Conservation (phyloP, 176 grass and related monocot genomes). For the Lolium rigidum region DNA sequence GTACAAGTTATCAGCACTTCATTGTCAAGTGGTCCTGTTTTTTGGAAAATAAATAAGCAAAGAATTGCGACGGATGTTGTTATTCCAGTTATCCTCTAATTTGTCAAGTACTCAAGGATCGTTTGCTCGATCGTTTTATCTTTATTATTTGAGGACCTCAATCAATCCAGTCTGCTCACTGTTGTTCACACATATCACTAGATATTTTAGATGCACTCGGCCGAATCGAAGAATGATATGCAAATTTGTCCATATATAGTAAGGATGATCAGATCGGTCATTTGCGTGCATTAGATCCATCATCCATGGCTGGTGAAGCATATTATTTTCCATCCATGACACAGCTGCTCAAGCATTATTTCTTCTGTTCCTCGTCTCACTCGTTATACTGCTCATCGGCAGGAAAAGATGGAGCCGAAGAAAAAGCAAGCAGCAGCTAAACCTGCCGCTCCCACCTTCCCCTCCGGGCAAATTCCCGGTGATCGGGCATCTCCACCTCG, state of each 20-base stretch:
- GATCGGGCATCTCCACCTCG: conserved; percentile 15
- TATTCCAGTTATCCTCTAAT: too few species aligned
- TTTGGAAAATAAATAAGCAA: too few species aligned
- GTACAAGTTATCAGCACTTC: too few species aligned
- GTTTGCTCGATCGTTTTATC: too few species aligned
- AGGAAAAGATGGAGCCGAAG: background rate
- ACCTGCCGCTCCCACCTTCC: background rate
- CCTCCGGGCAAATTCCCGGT: background rate
- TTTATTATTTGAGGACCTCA: background rate
- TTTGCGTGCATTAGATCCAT: background rate
- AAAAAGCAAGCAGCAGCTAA: background rate
- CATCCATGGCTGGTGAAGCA: background rate
- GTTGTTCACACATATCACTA: background rate
- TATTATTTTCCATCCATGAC: background rate
- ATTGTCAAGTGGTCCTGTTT: too few species aligned
- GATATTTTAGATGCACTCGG: background rate
- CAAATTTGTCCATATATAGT: background rate
- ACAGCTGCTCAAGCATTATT: background rate
- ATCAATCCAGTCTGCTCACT: background rate
- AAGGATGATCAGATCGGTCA: background rate
- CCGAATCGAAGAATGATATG: background rate
- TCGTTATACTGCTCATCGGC: background rate
- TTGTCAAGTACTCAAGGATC: too few species aligned
- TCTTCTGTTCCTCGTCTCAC: background rate
- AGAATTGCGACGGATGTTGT: too few species aligned